These are phyloP conservation scores for Candida tallmaniae DNA, from an alignment of 805 yeast genomes.

Conservation along the genomic window DNA sequence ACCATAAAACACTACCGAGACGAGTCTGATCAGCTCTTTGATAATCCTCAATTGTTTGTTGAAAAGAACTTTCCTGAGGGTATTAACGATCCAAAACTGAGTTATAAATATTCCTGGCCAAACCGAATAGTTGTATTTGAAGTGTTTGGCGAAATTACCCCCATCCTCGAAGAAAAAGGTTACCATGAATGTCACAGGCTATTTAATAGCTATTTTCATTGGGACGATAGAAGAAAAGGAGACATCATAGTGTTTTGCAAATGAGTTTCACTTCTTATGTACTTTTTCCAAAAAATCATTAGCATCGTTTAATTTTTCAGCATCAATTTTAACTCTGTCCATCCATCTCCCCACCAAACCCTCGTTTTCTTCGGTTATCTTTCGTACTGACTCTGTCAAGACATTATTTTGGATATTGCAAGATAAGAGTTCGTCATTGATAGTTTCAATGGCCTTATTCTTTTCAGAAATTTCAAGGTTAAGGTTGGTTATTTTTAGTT, in stretches of 20 bases:
- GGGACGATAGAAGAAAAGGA: constrained; percentile 79
- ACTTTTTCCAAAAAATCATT: constrained; percentile 19
- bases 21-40: constrained; percentile 82
- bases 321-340: constrained; percentile 47
- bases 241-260: constrained; percentile 28
- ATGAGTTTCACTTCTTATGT: neutral
- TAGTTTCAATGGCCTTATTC: constrained; percentile 51
- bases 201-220: constrained; percentile 79
- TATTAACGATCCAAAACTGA: neutral
- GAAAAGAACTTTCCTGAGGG: constrained; percentile 43
- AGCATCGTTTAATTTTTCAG: constrained; percentile 52
- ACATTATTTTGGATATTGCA: constrained; percentile 55
- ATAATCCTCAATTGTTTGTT: constrained; percentile 58
- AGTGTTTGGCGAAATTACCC: constrained; percentile 47
- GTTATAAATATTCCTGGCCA: constrained; percentile 49
- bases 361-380: constrained; percentile 46
- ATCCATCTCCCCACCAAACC: constrained; percentile 45
- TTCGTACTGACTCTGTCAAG: constrained; percentile 29
- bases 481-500: constrained; percentile 18
- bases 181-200: constrained; percentile 50
- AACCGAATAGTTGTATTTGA: constrained; percentile 69
- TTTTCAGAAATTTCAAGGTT: constrained; percentile 37
- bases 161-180: constrained; percentile 33
- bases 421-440: constrained; percentile 66
- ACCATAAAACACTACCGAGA: constrained; percentile 55